phyloP scores from a whole-genome alignment of 371 early-diverging fungal genomes.

The Smittium mucronatum region DNA sequence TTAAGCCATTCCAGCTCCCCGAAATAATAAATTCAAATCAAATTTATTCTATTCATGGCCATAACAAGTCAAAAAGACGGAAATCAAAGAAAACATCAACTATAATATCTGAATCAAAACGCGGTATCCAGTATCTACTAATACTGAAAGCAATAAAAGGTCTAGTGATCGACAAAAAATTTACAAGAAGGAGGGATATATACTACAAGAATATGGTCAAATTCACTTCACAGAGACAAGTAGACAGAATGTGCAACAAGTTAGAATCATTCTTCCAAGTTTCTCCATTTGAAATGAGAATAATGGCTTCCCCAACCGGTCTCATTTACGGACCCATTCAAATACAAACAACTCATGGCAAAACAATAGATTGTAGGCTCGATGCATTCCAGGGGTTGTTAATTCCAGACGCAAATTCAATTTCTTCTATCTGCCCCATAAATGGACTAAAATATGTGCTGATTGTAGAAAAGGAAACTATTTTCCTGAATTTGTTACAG shows the following conservation, averaged over 20 bases:
- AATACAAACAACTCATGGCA: neutral
- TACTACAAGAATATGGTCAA: slow-evolving; percentile 4
- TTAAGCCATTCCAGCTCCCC: neutral
- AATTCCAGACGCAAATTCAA: slow-evolving; percentile 7
- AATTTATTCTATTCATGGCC: neutral
- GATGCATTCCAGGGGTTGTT: slow-evolving; percentile 3
- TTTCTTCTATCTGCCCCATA: neutral
- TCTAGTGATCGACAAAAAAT: slow-evolving; percentile 3
- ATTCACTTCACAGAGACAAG: slow-evolving; percentile 4
- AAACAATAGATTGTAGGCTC: slow-evolving; percentile 4
- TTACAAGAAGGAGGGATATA: slow-evolving; percentile 6
- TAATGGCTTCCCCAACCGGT: slow-evolving; percentile 8
- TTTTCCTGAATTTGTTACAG: slow-evolving; percentile 3
- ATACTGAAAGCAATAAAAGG: neutral
- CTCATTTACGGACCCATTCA: slow-evolving; percentile 4
- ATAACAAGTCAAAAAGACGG: neutral
- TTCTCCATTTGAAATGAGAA: neutral
- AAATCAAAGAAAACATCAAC: neutral
- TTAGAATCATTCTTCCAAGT: neutral
- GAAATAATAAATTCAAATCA: neutral
- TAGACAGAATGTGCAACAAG: neutral
- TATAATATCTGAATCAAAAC: neutral
- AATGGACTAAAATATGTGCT: neutral
- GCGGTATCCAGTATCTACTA: slow-evolving; percentile 6
- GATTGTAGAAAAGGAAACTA: slow-evolving; percentile 10